Percentiles rank a stretch among this genome's conserved stretches.
Conservation (phyloP, 805 yeast species). For the Wickerhamomyces hampshirensis region DNA sequence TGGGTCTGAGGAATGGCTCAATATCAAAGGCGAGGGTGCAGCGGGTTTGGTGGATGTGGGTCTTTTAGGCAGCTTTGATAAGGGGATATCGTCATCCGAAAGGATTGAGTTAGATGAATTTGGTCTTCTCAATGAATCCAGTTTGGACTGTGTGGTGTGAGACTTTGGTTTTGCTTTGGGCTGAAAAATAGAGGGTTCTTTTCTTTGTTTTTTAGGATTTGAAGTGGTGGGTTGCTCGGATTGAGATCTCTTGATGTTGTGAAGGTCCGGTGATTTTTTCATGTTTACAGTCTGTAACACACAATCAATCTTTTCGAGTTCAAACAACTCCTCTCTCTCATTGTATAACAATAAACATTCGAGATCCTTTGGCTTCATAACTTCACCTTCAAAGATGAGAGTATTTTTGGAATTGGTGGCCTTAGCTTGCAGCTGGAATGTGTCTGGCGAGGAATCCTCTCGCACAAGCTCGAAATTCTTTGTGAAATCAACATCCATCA, state of each 20-base stretch:
- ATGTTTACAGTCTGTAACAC: constrained; percentile 8
- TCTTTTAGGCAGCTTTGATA: constrained; percentile 10
- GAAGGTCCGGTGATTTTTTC: constrained; percentile 2
- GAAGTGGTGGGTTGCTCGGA: too few relatives aligned
- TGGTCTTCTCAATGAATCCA: constrained; percentile 9
- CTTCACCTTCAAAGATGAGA: constrained; percentile 15
- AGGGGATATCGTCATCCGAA: constrained; percentile 16
- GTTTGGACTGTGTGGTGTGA: too few relatives aligned
- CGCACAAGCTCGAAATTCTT: constrained; percentile 12
- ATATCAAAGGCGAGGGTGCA: constrained; percentile 13
- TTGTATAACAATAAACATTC: constrained; percentile 23
- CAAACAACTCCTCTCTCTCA: constrained; percentile 11
- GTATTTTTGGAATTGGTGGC: constrained; percentile 10
- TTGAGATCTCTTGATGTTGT: constrained; percentile 1
- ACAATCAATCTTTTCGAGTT: constrained; percentile 14
- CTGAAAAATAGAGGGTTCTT: constrained; percentile 22
- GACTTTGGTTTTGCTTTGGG: constrained; percentile 19
- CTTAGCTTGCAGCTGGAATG: constrained; percentile 15
- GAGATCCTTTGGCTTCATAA: constrained; percentile 7
- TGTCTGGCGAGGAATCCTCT: constrained; percentile 1
- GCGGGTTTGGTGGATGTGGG: constrained; percentile 8
- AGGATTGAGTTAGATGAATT: constrained; percentile 2
- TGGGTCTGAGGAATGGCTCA: too few relatives aligned
- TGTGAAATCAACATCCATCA: constrained; percentile 11
- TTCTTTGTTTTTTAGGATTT: constrained; percentile 8